Base-by-base conservation (phyloP, 2,329 filamentous ascomycete species). In the Colletotrichum shisoi region DNA sequence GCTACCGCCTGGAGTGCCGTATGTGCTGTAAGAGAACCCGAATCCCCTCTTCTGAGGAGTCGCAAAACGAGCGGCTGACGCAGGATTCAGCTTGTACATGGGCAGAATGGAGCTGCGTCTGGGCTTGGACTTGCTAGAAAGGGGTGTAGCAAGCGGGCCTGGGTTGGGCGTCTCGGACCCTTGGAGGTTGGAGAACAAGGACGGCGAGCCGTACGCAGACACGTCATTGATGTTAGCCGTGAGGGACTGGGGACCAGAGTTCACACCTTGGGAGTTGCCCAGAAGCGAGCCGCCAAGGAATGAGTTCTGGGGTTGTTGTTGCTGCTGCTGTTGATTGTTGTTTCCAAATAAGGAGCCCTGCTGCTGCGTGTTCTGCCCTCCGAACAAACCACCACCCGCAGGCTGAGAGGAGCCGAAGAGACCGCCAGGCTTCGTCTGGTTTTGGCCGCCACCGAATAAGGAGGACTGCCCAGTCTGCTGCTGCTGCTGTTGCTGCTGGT, bases 11-110 rank as follows among this genome's bases (percentile, higher is more conserved):
- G 94, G 93, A 1, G 91, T 94, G 51, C 92, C 93, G 73, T 96
- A 97, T 2, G 90, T 93, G 70, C 93, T 96, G 79, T 97, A 97
- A 2, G 91, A 93, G 76, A 97, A 96, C 3, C 94, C 94, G 75
- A 92, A 97, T 5, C 92, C 93, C 63, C 91, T 87, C 79, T 93
- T 94, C 72, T 93, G 91, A 0, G 94, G 93, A 0, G 93, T 97
- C 37, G 89, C 86, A 63, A 94, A 89, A 54, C 93, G 90, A 24
- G 91, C 90, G 9, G 91, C 89, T 40, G 92, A 92, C 53, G 88
- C 87, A 0, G 93, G 92, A 53, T 93, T 94, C 71, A 96, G 85
- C 79, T 94, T 95, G 81, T 94, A 93, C 75, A 95, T 89, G 3
- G 93, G 93, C 61, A 97, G 80, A 49, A 94, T 91, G 11, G 91